These are phyloP conservation scores for Suillus ampliporus DNA, from an alignment of 768 basidiomycete species.

Conservation along the genomic window DNA sequence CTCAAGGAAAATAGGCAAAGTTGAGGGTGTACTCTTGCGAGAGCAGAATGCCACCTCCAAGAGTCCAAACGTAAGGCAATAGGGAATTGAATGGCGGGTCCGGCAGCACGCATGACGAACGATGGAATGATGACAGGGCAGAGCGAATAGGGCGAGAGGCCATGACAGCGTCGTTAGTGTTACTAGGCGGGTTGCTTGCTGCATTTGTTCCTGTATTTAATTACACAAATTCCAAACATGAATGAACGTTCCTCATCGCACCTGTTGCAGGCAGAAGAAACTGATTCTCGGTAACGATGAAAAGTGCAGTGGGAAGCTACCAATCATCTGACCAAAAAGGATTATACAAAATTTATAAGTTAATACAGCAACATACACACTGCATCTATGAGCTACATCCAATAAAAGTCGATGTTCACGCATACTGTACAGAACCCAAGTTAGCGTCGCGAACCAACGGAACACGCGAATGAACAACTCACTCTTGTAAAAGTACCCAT, in stretches of 20 bases:
- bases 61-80: not conserved
- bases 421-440: conserved; percentile 12
- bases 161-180: not conserved
- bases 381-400: not conserved
- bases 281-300: not conserved
- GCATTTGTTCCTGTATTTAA: too few species aligned
- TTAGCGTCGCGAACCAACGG: not conserved
- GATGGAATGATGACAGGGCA: not conserved
- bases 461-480: conserved; percentile 36
- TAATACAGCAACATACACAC: not conserved
- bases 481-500: conserved; percentile 92
- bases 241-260: too few species aligned
- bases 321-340: not conserved
- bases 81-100: not conserved
- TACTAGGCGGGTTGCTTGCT: not conserved
- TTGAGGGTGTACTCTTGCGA: not conserved
- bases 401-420: conserved; percentile 5
- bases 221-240: too few species aligned
- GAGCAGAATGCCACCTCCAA: not conserved
- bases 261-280: not conserved
- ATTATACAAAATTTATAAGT: not conserved
- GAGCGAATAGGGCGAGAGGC: not conserved
- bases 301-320: too few species aligned
- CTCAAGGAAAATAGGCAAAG: conserved; percentile 22
- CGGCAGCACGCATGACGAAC: not conserved